Evolutionary conservation across 768 basidiomycete species (phyloP).

Genomic region (Psilocybe cubensis): DNA sequence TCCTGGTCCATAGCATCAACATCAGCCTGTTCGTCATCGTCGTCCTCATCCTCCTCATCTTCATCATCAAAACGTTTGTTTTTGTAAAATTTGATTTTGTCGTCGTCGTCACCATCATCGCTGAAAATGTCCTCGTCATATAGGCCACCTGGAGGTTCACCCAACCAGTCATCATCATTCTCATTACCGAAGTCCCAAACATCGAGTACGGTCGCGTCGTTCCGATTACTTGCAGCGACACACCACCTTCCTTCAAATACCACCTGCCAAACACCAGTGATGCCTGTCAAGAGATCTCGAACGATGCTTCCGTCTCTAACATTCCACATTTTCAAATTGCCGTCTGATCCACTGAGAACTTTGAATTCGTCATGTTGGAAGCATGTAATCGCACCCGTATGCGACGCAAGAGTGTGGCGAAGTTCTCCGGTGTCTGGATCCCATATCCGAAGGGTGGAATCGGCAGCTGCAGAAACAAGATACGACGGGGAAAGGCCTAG

Average conservation of each 20-base stretch:
- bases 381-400: slow-evolving; percentile 98
- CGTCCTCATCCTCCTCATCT: slow-evolving; percentile 36
- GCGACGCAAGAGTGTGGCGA: slow-evolving; percentile 82
- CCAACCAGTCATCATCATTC: slow-evolving; percentile 79
- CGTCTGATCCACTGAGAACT: slow-evolving; percentile 93
- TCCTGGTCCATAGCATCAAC: slow-evolving; percentile 80
- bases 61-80: slow-evolving; percentile 10
- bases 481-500: slow-evolving; percentile 87
- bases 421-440: slow-evolving; percentile 84
- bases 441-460: slow-evolving; percentile 95
- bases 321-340: slow-evolving; percentile 98
- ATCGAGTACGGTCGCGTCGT: slow-evolving; percentile 77
- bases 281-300: slow-evolving; percentile 86
- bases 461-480: slow-evolving; percentile 95
- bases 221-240: slow-evolving; percentile 89
- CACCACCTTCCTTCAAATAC: slow-evolving; percentile 94
- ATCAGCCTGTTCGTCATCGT: slow-evolving; percentile 58
- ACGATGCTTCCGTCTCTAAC: slow-evolving; percentile 84
- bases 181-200: slow-evolving; percentile 90
- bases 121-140: slow-evolving; percentile 73
- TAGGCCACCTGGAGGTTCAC: slow-evolving; percentile 74
- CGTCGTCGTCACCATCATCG: slow-evolving; percentile 55
- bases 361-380: slow-evolving; percentile 99
- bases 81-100: slow-evolving; percentile 20
- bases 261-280: slow-evolving; percentile 98